A percentile compares a stretch with the other conserved stretches of the same genome.
These are phyloP conservation scores for Pugionium dolabratum DNA, from an alignment of 345 rosid genomes.

Conservation along the genomic window DNA sequence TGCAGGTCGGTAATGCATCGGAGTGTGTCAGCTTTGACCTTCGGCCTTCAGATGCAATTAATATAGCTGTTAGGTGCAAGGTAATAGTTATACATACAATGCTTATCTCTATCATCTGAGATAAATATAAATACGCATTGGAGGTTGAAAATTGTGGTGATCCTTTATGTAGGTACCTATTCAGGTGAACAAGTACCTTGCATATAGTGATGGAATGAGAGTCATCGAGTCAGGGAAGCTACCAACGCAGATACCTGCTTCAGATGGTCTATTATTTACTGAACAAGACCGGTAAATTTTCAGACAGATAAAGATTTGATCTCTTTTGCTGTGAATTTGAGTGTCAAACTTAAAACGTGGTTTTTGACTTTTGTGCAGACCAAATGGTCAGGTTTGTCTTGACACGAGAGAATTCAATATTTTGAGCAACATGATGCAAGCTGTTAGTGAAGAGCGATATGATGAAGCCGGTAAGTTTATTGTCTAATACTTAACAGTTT, in stretches of 20 bases:
- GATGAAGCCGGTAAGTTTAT: slow-evolving; percentile 74
- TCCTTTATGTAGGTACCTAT: slow-evolving; percentile 62
- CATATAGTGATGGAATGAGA: slow-evolving; percentile 93
- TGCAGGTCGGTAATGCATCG: slow-evolving; percentile 60
- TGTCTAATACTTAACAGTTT: not conserved
- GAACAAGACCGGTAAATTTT: slow-evolving; percentile 76
- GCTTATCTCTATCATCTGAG: not conserved
- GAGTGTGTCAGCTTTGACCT: slow-evolving; percentile 81
- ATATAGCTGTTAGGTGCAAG: slow-evolving; percentile 96
- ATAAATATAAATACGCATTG: slow-evolving; percentile 13
- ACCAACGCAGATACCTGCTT: slow-evolving; percentile 50
- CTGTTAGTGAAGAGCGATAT: slow-evolving; percentile 82
- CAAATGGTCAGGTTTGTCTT: slow-evolving; percentile 79
- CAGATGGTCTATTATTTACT: slow-evolving; percentile 62
- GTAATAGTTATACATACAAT: slow-evolving; percentile 39
- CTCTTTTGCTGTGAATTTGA: slow-evolving; percentile 19
- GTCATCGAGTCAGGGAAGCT: slow-evolving; percentile 78
- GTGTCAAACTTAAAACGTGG: not conserved
- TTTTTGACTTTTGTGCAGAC: slow-evolving; percentile 49
- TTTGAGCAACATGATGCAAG: slow-evolving; percentile 71
- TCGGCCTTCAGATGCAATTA: slow-evolving; percentile 95
- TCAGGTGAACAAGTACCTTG: slow-evolving; percentile 93
- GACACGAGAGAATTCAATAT: slow-evolving; percentile 84
- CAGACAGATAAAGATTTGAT: not conserved
- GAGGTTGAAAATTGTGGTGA: slow-evolving; percentile 21